Conservation (phyloP, 2,329 filamentous ascomycete genomes). For the Microcyclospora pomicola region DNA sequence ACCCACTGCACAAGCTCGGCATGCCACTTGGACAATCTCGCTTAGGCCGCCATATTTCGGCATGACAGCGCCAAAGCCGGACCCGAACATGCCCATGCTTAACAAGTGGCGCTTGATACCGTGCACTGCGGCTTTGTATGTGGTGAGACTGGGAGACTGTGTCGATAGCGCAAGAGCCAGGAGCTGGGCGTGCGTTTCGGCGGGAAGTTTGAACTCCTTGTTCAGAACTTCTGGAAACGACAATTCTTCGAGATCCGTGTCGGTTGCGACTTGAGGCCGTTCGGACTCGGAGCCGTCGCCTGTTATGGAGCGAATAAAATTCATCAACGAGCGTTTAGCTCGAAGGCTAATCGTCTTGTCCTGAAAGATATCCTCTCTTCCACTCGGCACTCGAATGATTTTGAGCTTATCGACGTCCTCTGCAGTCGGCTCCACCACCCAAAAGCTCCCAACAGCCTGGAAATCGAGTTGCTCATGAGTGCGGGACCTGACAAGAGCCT, state of each 20-base stretch:
- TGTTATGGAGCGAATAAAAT: conserved; percentile 78
- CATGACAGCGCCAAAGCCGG: conserved; percentile 77
- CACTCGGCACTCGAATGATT: conserved; percentile 61
- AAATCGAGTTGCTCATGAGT: conserved; percentile 87
- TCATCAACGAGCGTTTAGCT: conserved; percentile 79
- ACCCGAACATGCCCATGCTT: conserved; percentile 77
- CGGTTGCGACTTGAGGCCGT: too few species aligned
- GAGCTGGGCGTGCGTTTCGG: conserved; percentile 50
- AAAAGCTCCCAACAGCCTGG: conserved; percentile 84
- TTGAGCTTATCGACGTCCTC: neutral
- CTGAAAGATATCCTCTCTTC: conserved; percentile 81
- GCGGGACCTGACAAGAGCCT: conserved; percentile 73
- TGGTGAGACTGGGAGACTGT: conserved; percentile 38
- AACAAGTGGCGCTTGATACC: conserved; percentile 65
- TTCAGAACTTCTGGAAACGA: conserved; percentile 47
- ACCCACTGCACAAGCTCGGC: conserved; percentile 79
- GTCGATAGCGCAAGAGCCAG: conserved; percentile 62
- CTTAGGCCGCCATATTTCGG: conserved; percentile 86
- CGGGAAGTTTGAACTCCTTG: conserved; percentile 41
- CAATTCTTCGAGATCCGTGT: conserved; percentile 36
- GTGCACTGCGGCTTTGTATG: conserved; percentile 55
- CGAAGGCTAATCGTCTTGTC: conserved; percentile 61
- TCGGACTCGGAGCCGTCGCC: conserved; percentile 47
- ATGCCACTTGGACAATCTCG: conserved; percentile 82
- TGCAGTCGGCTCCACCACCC: conserved; percentile 43